Evolutionary conservation across 805 yeast species (phyloP).

Genomic region (Saccharomycopsis fermentans): DNA sequence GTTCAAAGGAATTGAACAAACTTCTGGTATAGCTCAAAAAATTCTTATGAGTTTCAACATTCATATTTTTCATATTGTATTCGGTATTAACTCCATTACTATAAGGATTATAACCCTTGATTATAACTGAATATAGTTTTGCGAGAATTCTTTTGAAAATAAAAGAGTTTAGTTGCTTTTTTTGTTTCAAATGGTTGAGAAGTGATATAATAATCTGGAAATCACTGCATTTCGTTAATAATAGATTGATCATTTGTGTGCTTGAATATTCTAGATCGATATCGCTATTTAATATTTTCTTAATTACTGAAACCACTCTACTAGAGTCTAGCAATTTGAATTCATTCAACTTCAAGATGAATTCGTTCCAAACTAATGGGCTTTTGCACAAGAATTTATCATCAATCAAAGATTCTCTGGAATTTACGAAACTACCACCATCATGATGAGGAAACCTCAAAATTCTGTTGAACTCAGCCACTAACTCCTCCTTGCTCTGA

Average conservation of each 20-base stretch:
- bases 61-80: neutral
- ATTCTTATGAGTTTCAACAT: slow-evolving; percentile 2
- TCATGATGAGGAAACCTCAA: slow-evolving; percentile 1
- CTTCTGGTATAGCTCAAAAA: slow-evolving; percentile 20
- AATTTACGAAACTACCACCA: neutral
- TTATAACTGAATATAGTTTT: slow-evolving; percentile 3
- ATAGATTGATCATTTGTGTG: neutral
- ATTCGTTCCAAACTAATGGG: neutral
- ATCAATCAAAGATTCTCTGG: slow-evolving; percentile 4
- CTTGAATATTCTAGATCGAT: slow-evolving; percentile 3
- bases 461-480: slow-evolving; percentile 1
- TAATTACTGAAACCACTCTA: neutral
- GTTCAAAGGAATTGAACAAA: slow-evolving; percentile 18
- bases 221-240: slow-evolving; percentile 4
- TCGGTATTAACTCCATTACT: neutral
- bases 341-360: neutral
- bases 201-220: neutral
- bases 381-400: slow-evolving; percentile 6
- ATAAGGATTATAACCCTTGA: neutral
- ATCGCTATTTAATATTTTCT: slow-evolving; percentile 4
- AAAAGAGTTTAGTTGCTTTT: slow-evolving; percentile 2
- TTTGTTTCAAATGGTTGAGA: neutral
- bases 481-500: neutral
- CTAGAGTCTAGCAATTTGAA: slow-evolving; percentile 1
- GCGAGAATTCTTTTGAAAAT: slow-evolving; percentile 3